A percentile compares a stretch with the other conserved stretches of the same genome.
These are phyloP conservation scores for Incumbomyces delicatus DNA, from an alignment of 2,329 filamentous ascomycete genomes.

Conservation along the genomic window DNA sequence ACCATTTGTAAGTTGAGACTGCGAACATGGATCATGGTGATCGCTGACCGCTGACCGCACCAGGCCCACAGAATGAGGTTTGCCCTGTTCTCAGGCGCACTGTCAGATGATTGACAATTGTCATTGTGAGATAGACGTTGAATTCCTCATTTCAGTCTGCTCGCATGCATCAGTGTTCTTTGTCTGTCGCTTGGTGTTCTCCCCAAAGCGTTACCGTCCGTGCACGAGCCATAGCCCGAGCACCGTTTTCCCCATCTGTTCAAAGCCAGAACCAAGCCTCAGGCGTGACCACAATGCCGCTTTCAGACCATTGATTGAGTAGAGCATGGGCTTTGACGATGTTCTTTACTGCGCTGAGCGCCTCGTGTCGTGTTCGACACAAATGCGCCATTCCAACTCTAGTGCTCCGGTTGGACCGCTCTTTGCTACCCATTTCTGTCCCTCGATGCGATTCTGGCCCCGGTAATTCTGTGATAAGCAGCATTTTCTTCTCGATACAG, in stretches of 20 bases:
- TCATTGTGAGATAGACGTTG: background rate
- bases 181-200: background rate
- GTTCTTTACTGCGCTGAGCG: too few species aligned
- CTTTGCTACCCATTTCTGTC: too few species aligned
- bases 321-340: too few species aligned
- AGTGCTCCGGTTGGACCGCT: too few species aligned
- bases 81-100: constrained; percentile 6
- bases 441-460: too few species aligned
- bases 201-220: background rate
- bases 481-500: too few species aligned
- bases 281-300: background rate
- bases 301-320: background rate
- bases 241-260: too few species aligned
- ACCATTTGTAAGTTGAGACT: constrained; percentile 35
- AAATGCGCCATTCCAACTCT: too few species aligned
- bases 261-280: background rate
- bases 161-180: background rate
- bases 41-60: background rate
- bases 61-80: constrained; percentile 8
- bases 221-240: background rate
- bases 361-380: too few species aligned
- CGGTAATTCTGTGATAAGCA: too few species aligned
- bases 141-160: background rate
- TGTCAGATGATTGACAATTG: constrained; percentile 2
- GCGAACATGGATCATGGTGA: background rate